phyloP scores from a whole-genome alignment of 2,329 filamentous ascomycete species.

The Monilinia laxa region DNA sequence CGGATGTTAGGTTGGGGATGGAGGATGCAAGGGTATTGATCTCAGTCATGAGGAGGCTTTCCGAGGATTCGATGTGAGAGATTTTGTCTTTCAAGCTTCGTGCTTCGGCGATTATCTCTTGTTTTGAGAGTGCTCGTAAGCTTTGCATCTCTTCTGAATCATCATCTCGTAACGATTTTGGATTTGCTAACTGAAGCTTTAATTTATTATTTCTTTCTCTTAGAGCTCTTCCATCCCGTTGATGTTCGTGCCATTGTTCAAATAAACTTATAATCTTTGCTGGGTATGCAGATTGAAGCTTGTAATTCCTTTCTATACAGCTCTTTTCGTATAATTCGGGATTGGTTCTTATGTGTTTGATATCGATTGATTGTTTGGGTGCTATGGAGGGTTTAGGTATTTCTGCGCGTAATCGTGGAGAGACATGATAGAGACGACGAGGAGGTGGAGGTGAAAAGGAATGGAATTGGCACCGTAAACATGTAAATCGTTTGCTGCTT shows the following conservation, averaged over 20 bases:
- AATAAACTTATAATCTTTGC: constrained; percentile 56
- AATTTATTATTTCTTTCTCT: constrained; percentile 67
- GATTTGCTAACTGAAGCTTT: constrained; percentile 56
- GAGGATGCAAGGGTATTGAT: constrained; percentile 74
- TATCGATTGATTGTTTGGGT: constrained; percentile 76
- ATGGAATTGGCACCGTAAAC: constrained; percentile 18
- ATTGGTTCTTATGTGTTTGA: constrained; percentile 88
- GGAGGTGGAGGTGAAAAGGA: neutral
- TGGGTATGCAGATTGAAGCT: constrained; percentile 53
- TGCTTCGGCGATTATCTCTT: constrained; percentile 62
- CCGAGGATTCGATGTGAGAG: constrained; percentile 57
- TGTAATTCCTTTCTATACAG: constrained; percentile 83
- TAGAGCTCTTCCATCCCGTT: constrained; percentile 58
- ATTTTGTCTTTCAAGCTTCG: constrained; percentile 64
- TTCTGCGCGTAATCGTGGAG: constrained; percentile 17
- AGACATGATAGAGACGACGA: constrained; percentile 19
- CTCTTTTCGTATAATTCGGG: constrained; percentile 78
- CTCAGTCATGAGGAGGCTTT: constrained; percentile 59
- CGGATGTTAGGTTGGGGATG: constrained; percentile 83
- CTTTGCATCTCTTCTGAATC: constrained; percentile 34
- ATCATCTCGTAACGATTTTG: constrained; percentile 47
- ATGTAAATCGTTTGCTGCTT: constrained; percentile 15
- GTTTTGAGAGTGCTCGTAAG: constrained; percentile 43
- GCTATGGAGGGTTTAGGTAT: constrained; percentile 53
- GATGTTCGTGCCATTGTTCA: constrained; percentile 58